Evolutionary conservation across 2,329 filamentous ascomycete species (phyloP).

Genomic region (Emericellopsis cladophorae): DNA sequence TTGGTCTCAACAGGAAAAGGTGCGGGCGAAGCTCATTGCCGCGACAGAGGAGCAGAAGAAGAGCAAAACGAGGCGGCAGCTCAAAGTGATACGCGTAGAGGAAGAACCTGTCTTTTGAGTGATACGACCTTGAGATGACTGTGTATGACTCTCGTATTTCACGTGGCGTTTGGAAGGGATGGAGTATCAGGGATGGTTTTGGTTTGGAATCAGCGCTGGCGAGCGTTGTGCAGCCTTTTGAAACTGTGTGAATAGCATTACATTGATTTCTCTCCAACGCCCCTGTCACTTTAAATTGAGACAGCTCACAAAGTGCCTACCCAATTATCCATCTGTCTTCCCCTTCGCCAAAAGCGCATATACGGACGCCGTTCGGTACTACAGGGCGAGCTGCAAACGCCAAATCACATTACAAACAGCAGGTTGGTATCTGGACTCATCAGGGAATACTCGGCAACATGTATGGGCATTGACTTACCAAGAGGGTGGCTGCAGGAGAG

Average conservation of each 20-base stretch:
- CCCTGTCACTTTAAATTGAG: too few relatives aligned
- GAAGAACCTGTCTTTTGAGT: background rate
- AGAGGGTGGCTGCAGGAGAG: conserved; percentile 93
- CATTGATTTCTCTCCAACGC: too few relatives aligned
- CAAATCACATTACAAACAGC: conserved; percentile 45
- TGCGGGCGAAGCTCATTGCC: conserved; percentile 32
- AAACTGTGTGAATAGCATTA: too few relatives aligned
- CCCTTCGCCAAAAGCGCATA: too few relatives aligned
- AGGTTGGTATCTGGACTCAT: conserved; percentile 42
- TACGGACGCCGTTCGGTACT: too few relatives aligned
- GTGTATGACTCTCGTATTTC: background rate
- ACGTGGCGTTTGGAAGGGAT: too few relatives aligned
- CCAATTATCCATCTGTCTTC: too few relatives aligned
- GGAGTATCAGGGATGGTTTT: background rate
- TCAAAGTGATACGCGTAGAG: conserved; percentile 26
- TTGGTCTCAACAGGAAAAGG: conserved; percentile 39
- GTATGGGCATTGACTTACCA: conserved; percentile 44
- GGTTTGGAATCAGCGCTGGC: background rate
- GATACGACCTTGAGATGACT: background rate
- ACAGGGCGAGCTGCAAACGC: too few relatives aligned
- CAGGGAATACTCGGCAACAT: conserved; percentile 10
- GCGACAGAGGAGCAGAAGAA: conserved; percentile 33
- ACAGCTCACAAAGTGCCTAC: too few relatives aligned
- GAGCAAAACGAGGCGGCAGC: conserved; percentile 26
- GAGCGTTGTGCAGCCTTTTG: too few relatives aligned